Percentiles rank a stretch among this genome's conserved stretches.
phyloP scores from a whole-genome alignment of 805 yeast species.

The Saccharomycopsis fodiens region DNA sequence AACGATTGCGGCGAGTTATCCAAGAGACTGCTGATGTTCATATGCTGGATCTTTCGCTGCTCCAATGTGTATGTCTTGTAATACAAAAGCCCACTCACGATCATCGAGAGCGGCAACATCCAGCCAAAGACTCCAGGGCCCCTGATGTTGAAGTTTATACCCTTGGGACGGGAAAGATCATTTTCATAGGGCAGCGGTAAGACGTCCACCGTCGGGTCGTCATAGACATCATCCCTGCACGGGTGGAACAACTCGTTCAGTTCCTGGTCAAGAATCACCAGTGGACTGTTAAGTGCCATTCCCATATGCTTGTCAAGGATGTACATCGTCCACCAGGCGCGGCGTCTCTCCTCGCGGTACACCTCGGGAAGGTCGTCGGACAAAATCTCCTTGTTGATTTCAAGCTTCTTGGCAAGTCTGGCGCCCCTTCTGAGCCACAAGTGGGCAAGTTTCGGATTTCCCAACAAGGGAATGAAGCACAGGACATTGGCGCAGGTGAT shows the following conservation, averaged over 20 bases:
- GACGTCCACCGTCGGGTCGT: constrained; percentile 13
- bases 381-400: constrained; percentile 9
- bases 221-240: constrained; percentile 27
- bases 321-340: constrained; percentile 36
- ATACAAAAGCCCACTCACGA: constrained; percentile 25
- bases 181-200: constrained; percentile 25
- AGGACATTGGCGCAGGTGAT: constrained; percentile 8
- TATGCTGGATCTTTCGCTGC: constrained; percentile 3
- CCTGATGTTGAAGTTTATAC: constrained; percentile 24
- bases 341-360: constrained; percentile 31
- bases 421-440: constrained; percentile 15
- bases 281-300: constrained; percentile 30
- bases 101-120: constrained; percentile 29
- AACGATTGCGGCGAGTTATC: constrained; percentile 3
- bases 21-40: constrained; percentile 1
- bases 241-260: constrained; percentile 28
- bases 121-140: constrained; percentile 33
- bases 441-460: constrained; percentile 8
- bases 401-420: constrained; percentile 8
- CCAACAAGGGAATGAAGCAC: constrained; percentile 16
- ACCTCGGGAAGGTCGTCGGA: constrained; percentile 24
- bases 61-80: constrained; percentile 8
- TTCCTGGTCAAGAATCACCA: constrained; percentile 29
- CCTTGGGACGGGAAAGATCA: constrained; percentile 25
- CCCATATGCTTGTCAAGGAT: constrained; percentile 33